Percentiles rank a stretch among this genome's conserved stretches.
These are phyloP conservation scores for Phaffomyces thermotolerans DNA, from an alignment of 805 yeast genomes.

Conservation along the genomic window DNA sequence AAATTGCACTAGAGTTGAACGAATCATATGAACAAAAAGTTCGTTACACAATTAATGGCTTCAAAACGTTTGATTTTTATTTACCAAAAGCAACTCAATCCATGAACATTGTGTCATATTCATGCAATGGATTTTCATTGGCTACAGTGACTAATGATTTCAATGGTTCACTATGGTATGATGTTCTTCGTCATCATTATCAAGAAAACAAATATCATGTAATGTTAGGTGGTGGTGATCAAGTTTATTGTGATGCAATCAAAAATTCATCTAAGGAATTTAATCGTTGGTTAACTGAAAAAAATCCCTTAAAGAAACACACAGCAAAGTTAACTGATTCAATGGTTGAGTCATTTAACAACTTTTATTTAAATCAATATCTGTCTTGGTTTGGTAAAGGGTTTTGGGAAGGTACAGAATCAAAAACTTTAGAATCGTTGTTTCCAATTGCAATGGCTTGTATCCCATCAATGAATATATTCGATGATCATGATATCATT, in stretches of 20 bases:
- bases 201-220: slow-evolving; percentile 66
- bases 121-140: slow-evolving; percentile 88
- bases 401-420: slow-evolving; percentile 63
- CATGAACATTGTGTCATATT: slow-evolving; percentile 76
- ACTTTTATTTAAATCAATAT: slow-evolving; percentile 68
- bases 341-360: slow-evolving; percentile 46
- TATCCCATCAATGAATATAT: slow-evolving; percentile 81
- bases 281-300: slow-evolving; percentile 55
- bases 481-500: slow-evolving; percentile 93
- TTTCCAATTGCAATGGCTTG: slow-evolving; percentile 72
- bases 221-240: slow-evolving; percentile 98
- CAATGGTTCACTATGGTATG: slow-evolving; percentile 79
- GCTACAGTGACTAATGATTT: slow-evolving; percentile 59
- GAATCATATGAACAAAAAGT: slow-evolving; percentile 49
- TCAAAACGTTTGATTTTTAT: slow-evolving; percentile 51
- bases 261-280: slow-evolving; percentile 48
- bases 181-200: slow-evolving; percentile 65
- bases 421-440: slow-evolving; percentile 57
- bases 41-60: slow-evolving; percentile 51
- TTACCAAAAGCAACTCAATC: slow-evolving; percentile 58
- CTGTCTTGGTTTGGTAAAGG: slow-evolving; percentile 88
- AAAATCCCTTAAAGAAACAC: slow-evolving; percentile 39
- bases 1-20: slow-evolving; percentile 41
- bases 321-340: slow-evolving; percentile 39
- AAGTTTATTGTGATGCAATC: slow-evolving; percentile 81